Evolutionary conservation across 495 filamentous ascomycete species (phyloP).

Genomic region (Tuber melanosporum): DNA sequence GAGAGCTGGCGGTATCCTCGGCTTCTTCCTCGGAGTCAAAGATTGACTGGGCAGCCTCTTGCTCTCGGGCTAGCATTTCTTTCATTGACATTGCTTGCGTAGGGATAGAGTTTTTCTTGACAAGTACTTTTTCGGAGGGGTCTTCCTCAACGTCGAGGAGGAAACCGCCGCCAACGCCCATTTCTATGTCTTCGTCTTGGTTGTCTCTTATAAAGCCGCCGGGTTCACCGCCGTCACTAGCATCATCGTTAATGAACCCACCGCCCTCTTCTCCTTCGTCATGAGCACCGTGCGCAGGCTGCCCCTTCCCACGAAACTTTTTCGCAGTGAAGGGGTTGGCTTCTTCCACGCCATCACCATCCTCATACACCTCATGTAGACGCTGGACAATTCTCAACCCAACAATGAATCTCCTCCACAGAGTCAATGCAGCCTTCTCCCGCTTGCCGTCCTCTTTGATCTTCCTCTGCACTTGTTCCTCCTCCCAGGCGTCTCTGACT

Average conservation of each 20-base stretch:
- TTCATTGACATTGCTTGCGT: conserved; percentile 11
- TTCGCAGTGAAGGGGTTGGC: conserved; percentile 47
- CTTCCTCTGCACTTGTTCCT: conserved; percentile 69
- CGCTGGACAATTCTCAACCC: conserved; percentile 75
- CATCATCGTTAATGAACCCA: conserved; percentile 50
- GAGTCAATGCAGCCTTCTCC: conserved; percentile 62
- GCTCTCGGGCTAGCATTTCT: conserved; percentile 10
- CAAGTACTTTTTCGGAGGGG: not conserved
- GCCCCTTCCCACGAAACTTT: conserved; percentile 6
- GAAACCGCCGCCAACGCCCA: not conserved
- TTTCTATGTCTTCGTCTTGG: not conserved
- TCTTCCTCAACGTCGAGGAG: conserved; percentile 23
- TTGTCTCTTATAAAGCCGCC: conserved; percentile 14
- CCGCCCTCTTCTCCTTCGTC: conserved; percentile 11
- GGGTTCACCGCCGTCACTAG: conserved; percentile 32
- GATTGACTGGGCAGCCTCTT: not conserved
- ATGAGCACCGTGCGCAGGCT: not conserved
- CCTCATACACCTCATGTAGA: conserved; percentile 70
- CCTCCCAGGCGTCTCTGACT: conserved; percentile 73
- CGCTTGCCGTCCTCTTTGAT: conserved; percentile 77
- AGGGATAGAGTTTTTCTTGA: not conserved
- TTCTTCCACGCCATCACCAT: conserved; percentile 31
- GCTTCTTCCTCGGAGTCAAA: conserved; percentile 5
- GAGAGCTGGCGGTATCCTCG: not conserved
- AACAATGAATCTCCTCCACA: conserved; percentile 82